Conservation (phyloP, 441 rosid species). For the Manihot esculenta region DNA sequence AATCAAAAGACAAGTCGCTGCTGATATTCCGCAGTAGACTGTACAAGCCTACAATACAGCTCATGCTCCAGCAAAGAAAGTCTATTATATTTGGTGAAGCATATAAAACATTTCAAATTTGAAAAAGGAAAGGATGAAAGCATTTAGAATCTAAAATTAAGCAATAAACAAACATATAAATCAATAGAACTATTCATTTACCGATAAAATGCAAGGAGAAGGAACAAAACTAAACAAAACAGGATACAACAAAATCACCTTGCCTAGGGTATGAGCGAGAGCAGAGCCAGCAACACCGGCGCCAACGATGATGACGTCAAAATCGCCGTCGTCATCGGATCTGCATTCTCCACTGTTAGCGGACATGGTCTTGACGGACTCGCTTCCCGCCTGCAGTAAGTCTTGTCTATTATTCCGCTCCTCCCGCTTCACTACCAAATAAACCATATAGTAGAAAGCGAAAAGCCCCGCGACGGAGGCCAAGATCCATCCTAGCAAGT, state of each 20-base stretch:
- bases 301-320: slow-evolving; percentile 28
- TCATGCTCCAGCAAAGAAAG: not conserved
- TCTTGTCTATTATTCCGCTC: not conserved
- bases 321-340: slow-evolving; percentile 42
- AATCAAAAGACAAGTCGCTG: not conserved
- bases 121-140: not conserved
- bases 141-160: too few species aligned
- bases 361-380: slow-evolving; percentile 33
- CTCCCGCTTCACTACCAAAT: slow-evolving; percentile 27
- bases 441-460: slow-evolving; percentile 30
- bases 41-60: not conserved
- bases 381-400: slow-evolving; percentile 9
- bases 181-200: too few species aligned
- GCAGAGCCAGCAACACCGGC: slow-evolving; percentile 33
- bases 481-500: slow-evolving; percentile 44
- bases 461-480: slow-evolving; percentile 40
- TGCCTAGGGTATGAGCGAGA: slow-evolving; percentile 28
- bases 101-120: not conserved
- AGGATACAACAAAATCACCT: slow-evolving; percentile 8
- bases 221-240: not conserved
- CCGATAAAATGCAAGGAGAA: not conserved
- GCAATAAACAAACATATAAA: too few species aligned
- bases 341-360: slow-evolving; percentile 36
- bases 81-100: not conserved
- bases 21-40: not conserved